Conservation (phyloP, 352 stramenopile species). For the Globisporangium recalcitrans region DNA sequence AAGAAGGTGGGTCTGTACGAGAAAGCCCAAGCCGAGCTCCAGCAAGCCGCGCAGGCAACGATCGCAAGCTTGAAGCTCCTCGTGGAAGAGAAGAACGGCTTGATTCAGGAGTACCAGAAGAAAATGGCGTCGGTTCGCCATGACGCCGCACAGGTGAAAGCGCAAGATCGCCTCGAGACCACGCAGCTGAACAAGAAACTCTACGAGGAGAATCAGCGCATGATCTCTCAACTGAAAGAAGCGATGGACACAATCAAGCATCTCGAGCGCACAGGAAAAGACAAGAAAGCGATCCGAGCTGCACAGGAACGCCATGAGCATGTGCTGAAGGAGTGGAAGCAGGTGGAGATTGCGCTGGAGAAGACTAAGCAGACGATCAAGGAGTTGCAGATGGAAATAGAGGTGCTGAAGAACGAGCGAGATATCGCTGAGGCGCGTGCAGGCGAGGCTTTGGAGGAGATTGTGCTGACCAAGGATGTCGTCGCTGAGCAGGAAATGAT, state of each 20-base stretch:
- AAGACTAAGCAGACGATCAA: slow-evolving; percentile 38
- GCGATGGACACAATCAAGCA: slow-evolving; percentile 59
- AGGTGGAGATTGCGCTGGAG: slow-evolving; percentile 53
- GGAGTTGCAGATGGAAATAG: slow-evolving; percentile 53
- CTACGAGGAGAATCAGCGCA: slow-evolving; percentile 72
- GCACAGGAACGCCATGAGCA: slow-evolving; percentile 62
- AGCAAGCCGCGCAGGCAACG: slow-evolving; percentile 70
- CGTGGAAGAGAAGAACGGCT: slow-evolving; percentile 67
- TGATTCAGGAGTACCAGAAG: slow-evolving; percentile 56
- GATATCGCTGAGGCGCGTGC: slow-evolving; percentile 73
- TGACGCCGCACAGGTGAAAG: slow-evolving; percentile 43
- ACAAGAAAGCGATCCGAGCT: slow-evolving; percentile 52
- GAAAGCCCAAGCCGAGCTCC: slow-evolving; percentile 64
- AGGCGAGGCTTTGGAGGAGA: slow-evolving; percentile 80
- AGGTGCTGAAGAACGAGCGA: slow-evolving; percentile 52
- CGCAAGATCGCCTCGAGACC: slow-evolving; percentile 46
- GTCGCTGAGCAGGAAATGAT: slow-evolving; percentile 27
- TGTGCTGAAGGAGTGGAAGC: slow-evolving; percentile 68
- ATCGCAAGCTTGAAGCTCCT: slow-evolving; percentile 81
- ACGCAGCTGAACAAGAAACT: slow-evolving; percentile 62
- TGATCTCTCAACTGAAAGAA: slow-evolving; percentile 68
- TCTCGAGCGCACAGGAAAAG: slow-evolving; percentile 52
- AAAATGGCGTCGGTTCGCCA: slow-evolving; percentile 45
- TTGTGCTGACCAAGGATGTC: slow-evolving; percentile 53
- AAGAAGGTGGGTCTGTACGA: slow-evolving; percentile 72